Percentiles rank a stretch among this genome's conserved stretches.
Conservation (phyloP, 1,284 basidiomycete genomes). For the Cryptococcus sp. region DNA sequence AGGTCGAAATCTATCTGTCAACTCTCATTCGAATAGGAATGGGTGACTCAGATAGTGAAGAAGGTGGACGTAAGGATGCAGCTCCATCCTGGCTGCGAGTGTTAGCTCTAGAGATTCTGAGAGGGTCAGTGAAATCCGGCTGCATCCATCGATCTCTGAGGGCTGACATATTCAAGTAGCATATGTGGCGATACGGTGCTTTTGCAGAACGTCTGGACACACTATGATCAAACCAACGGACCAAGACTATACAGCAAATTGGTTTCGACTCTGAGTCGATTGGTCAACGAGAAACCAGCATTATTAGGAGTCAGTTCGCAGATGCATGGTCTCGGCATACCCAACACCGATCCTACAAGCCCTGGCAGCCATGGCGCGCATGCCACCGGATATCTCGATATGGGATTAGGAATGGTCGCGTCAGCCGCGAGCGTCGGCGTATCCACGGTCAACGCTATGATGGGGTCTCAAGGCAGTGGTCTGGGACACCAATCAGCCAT, state of each 20-base stretch:
- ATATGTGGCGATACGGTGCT: conserved; percentile 81
- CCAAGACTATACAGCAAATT: conserved; percentile 74
- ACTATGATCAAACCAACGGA: conserved; percentile 64
- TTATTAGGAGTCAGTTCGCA: conserved; percentile 75
- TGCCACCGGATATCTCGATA: conserved; percentile 57
- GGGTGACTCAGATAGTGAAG: conserved; percentile 59
- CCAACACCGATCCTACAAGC: conserved; percentile 31
- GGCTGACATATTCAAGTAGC: conserved; percentile 41
- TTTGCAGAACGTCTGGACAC: conserved; percentile 75
- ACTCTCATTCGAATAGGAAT: conserved; percentile 75
- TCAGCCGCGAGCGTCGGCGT: conserved; percentile 78
- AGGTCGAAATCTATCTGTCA: conserved; percentile 81
- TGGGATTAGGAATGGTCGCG: conserved; percentile 78
- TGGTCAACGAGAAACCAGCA: conserved; percentile 82
- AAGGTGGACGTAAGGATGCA: conserved; percentile 30
- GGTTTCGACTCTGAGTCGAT: conserved; percentile 74
- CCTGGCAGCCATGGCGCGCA: conserved; percentile 3
- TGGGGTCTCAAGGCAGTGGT: conserved; percentile 62
- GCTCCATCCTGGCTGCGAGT: conserved; percentile 81
- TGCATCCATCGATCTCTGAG: no score
- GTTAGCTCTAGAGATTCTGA: conserved; percentile 84
- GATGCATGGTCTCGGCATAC: conserved; percentile 74
- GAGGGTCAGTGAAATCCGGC: conserved; percentile 61
- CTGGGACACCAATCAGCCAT: conserved; percentile 73
- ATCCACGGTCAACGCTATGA: conserved; percentile 70